Conservation (phyloP, 2,329 filamentous ascomycete species). For the Cladophialophora yegresii region DNA sequence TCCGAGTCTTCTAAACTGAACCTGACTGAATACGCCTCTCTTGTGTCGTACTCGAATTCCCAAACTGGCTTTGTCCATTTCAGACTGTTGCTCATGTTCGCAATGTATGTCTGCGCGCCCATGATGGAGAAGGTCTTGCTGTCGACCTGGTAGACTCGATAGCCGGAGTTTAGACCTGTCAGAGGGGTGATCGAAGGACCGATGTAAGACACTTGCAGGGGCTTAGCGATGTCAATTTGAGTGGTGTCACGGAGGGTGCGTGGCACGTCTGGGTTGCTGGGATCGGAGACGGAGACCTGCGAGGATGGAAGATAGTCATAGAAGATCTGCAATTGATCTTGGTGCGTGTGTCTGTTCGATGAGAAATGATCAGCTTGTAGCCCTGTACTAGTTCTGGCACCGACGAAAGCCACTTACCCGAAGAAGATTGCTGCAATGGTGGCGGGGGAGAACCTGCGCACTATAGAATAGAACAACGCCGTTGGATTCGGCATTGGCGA, state of each 20-base stretch:
- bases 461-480: conserved; percentile 38
- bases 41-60: conserved; percentile 39
- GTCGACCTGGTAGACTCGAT: conserved; percentile 37
- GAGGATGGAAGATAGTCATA: conserved; percentile 38
- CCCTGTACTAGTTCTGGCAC: background rate
- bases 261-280: background rate
- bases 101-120: conserved; percentile 39
- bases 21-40: conserved; percentile 30
- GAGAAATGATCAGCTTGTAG: conserved; percentile 3
- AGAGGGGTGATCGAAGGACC: conserved; percentile 39
- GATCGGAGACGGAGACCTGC: conserved; percentile 10
- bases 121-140: conserved; percentile 38
- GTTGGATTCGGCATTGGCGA: conserved; percentile 35
- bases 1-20: background rate
- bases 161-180: conserved; percentile 40
- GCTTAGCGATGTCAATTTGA: conserved; percentile 35
- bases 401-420: conserved; percentile 16
- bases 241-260: conserved; percentile 33
- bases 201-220: conserved; percentile 37
- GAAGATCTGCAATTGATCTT: conserved; percentile 39
- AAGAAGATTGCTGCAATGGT: conserved; percentile 36
- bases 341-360: conserved; percentile 35
- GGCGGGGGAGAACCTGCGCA: conserved; percentile 34
- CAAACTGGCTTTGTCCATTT: conserved; percentile 38
- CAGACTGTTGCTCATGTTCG: conserved; percentile 38